Base-by-base conservation (phyloP, 257 asterid genomes). In the Solanum boliviense region DNA sequence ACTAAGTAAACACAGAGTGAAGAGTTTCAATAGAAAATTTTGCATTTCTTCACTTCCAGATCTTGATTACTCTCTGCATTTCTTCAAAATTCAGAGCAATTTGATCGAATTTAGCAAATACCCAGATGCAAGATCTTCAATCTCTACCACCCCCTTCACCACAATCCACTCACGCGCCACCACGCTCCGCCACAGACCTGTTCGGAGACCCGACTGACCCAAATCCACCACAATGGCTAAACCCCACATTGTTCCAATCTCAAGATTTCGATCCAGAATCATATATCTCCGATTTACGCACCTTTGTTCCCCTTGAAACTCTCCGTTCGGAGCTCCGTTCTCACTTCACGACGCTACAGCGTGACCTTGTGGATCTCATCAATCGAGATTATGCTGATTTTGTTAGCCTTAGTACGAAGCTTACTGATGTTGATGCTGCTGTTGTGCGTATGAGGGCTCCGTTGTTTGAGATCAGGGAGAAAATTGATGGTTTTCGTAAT, bases 391-490 rank as follows among this genome's bases (percentile, higher is more conserved):
- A 97, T 38, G 95, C 93, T 1, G 99, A 97, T 90, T 97, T 95
- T 73, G 99, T 97, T 73, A 95, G 98, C 78, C 96, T 97, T 82
- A 97, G 99, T 88, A 95, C 99, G 15, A 97, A 97, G 90, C 95
- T 97, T 41, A 95, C 94, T 13, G 98, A 97, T 88, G 96, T 97
- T 79, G 99, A 96, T 62, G 93, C 94, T 23, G 95, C 95, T 65
- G 98, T 97, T 13, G 98, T 97, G n/a, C 96, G 99, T 71, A 97
- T 97, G 99, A 93, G 99, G 68, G 99, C 99, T 41, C 99, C 99
- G 29, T 87, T 97, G 86, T 90, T 95, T 32, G 99, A 97, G 92
- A 92, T 95, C 90, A 94, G 94, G 86, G 98, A 95, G 91, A 97
- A 95, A 95, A 95, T 97, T 71, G 85, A 92, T 87, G 87, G 92